Percentiles rank a stretch among this genome's conserved stretches.
phyloP scores from a whole-genome alignment of 345 rosid species.

The Arabidopsis arenosa region DNA sequence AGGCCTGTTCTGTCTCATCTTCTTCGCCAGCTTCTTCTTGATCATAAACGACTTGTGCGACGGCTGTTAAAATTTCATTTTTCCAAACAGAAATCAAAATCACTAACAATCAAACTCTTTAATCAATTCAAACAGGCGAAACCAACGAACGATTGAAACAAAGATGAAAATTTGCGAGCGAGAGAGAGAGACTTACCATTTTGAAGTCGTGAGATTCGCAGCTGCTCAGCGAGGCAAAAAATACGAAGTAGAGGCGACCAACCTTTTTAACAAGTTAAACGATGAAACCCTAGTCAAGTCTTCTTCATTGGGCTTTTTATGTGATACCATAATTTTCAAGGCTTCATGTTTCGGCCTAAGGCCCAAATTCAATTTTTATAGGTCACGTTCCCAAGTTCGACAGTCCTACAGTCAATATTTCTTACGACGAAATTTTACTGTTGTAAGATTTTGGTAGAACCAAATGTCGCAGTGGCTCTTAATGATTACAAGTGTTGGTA shows the following conservation, averaged over 20 bases:
- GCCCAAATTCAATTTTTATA: conserved; percentile 20
- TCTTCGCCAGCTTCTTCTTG: conserved; percentile 75
- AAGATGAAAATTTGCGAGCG: neutral
- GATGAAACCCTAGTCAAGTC: conserved; percentile 28
- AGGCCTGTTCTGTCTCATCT: conserved; percentile 82
- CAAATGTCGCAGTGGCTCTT: too few species aligned
- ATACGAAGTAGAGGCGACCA: neutral
- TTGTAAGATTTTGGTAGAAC: neutral
- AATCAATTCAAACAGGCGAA: neutral
- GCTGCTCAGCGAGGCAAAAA: conserved; percentile 32
- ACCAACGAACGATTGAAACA: neutral
- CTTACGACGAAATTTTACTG: neutral
- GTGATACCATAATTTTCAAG: neutral
- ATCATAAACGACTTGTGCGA: conserved; percentile 87
- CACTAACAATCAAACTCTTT: neutral
- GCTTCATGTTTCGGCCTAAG: conserved; percentile 16
- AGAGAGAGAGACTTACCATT: conserved; percentile 40
- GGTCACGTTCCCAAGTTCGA: neutral
- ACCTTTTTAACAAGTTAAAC: neutral
- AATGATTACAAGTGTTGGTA: too few species aligned
- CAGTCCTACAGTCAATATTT: neutral
- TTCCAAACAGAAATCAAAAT: conserved; percentile 2
- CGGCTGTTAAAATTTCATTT: conserved; percentile 56
- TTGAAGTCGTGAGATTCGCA: conserved; percentile 39
- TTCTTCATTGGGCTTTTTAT: conserved; percentile 14